phyloP scores from a whole-genome alignment of 163 green algal genomes.

The Scenedesmus sp. region DNA sequence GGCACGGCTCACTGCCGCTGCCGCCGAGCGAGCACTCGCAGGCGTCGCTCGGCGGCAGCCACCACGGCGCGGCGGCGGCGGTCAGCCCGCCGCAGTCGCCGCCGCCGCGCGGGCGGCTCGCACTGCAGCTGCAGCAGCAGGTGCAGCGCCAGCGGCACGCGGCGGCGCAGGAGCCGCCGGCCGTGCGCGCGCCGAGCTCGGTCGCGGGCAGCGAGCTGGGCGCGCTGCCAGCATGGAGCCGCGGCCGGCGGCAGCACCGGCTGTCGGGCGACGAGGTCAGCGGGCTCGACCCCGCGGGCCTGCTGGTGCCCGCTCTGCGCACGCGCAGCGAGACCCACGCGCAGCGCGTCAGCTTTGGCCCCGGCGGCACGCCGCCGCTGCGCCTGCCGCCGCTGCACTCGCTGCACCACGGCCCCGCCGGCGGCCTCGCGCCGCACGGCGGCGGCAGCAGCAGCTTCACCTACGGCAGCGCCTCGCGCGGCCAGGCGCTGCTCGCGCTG shows the following conservation, averaged over 20 bases:
- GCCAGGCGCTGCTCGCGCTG: neutral
- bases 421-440: neutral
- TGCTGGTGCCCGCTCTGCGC: neutral
- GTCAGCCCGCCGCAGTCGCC: too few relatives aligned
- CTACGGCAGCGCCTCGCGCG: neutral
- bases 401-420: neutral
- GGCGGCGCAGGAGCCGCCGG: too few relatives aligned
- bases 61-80: too few relatives aligned
- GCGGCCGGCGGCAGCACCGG: neutral
- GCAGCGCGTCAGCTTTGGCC: neutral
- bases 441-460: neutral
- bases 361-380: neutral
- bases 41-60: too few relatives aligned
- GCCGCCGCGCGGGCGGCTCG: neutral
- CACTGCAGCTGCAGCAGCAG: neutral
- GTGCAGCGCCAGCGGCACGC: neutral
- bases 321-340: neutral
- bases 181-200: neutral
- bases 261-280: too few relatives aligned
- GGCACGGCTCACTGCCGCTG: too few relatives aligned
- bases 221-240: neutral
- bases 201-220: neutral
- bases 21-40: too few relatives aligned
- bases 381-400: neutral
- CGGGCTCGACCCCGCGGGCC: neutral